These are phyloP conservation scores for Epichloe baconii DNA, from an alignment of 2,329 filamentous ascomycete species.

Conservation along the genomic window DNA sequence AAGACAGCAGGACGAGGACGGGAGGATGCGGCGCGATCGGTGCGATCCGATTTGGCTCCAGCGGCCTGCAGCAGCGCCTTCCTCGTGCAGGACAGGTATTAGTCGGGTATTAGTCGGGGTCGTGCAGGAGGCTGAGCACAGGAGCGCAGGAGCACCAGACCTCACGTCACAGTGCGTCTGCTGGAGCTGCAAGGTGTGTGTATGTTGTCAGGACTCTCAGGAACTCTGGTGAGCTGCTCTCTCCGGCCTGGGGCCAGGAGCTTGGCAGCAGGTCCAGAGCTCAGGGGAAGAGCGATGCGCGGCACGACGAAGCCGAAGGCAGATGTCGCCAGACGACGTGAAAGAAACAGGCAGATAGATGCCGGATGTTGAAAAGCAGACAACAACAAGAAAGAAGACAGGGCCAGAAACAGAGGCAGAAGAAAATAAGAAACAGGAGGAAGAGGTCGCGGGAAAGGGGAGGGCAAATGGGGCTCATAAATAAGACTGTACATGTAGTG, in stretches of 20 bases:
- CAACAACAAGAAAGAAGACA: not conserved
- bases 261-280: not conserved
- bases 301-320: not conserved
- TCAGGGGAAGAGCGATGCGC: too few species aligned
- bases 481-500: too few species aligned
- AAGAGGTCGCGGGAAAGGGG: not conserved
- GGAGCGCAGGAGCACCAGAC: not conserved
- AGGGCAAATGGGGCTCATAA: not conserved
- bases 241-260: not conserved
- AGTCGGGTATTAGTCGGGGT: not conserved
- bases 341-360: not conserved
- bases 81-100: not conserved
- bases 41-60: not conserved
- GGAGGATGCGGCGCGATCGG: not conserved
- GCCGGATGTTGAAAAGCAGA: not conserved
- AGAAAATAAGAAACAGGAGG: not conserved
- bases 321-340: not conserved
- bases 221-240: not conserved
- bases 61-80: not conserved
- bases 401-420: not conserved
- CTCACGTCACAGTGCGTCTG: not conserved
- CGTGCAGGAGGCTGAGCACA: not conserved
- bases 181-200: not conserved
- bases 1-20: too few species aligned
- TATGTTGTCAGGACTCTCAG: too few species aligned